phyloP scores from a whole-genome alignment of 2,329 filamentous ascomycete species.

The Curvularia eragrostidis region DNA sequence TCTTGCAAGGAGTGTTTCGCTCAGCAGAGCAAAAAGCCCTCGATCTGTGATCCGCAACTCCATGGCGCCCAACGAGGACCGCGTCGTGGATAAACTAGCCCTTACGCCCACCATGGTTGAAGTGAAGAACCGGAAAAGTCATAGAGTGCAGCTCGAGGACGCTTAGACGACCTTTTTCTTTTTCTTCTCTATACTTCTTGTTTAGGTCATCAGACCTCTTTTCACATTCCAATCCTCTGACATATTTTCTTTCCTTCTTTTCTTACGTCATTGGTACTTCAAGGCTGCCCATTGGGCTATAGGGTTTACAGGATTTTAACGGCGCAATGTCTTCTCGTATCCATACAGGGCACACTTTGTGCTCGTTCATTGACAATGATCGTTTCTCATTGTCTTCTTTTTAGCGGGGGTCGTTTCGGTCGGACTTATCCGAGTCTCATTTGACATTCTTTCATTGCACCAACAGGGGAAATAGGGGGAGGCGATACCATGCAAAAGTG shows the following conservation, averaged over 20 bases:
- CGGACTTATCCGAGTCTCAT: neutral
- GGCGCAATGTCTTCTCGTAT: conserved; percentile 10
- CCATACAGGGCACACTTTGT: conserved; percentile 4
- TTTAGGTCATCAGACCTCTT: neutral
- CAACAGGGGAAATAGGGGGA: neutral
- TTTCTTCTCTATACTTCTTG: conserved; percentile 8
- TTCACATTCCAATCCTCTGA: neutral
- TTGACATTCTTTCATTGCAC: conserved; percentile 5
- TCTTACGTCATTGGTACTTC: conserved; percentile 2
- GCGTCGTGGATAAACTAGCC: conserved; percentile 35
- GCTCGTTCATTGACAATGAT: conserved; percentile 5
- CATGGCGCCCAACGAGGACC: conserved; percentile 23
- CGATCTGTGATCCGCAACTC: conserved; percentile 26
- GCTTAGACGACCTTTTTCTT: conserved; percentile 25
- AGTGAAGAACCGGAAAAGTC: conserved; percentile 46
- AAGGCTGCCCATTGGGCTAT: conserved; percentile 8
- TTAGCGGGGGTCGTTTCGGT: conserved; percentile 12
- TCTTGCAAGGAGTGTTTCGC: conserved; percentile 42
- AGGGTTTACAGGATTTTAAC: neutral
- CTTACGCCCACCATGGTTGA: conserved; percentile 48
- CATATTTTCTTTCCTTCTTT: neutral
- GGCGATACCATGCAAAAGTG: conserved; percentile 6
- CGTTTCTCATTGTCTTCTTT: conserved; percentile 2
- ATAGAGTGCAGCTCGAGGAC: conserved; percentile 46
- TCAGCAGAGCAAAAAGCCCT: conserved; percentile 38